phyloP scores from a whole-genome alignment of 495 filamentous ascomycete species.

The Penicillium parvum region DNA sequence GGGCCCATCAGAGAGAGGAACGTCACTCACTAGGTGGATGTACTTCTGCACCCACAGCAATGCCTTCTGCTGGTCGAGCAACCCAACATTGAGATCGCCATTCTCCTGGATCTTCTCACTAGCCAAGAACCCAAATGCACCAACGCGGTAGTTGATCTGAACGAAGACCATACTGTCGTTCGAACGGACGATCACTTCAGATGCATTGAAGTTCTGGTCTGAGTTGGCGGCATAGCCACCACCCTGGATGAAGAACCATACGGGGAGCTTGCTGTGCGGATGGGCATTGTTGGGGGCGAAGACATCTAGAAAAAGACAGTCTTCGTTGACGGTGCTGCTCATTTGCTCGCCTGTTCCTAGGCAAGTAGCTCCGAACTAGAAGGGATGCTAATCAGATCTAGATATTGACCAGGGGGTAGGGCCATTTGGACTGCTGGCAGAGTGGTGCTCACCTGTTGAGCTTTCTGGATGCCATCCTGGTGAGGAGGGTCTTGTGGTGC shows the following conservation, averaged over 20 bases:
- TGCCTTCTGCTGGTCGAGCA: slow-evolving; percentile 59
- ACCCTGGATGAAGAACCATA: slow-evolving; percentile 66
- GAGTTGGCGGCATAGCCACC: slow-evolving; percentile 57
- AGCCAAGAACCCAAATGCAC: slow-evolving; percentile 63
- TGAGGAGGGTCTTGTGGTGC: too few relatives aligned
- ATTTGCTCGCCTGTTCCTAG: not conserved
- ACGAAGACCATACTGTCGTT: slow-evolving; percentile 52
- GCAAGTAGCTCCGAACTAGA: not conserved
- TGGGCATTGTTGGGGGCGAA: not conserved
- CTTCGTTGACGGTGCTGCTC: not conserved
- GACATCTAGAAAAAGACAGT: slow-evolving; percentile 1
- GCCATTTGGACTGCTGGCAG: too few relatives aligned
- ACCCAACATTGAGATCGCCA: slow-evolving; percentile 51
- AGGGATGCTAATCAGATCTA: too few relatives aligned
- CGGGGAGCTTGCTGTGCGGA: slow-evolving; percentile 37
- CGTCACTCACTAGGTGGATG: slow-evolving; percentile 31
- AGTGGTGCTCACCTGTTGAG: too few relatives aligned
- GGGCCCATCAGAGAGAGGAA: too few relatives aligned
- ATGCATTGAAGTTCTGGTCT: slow-evolving; percentile 59
- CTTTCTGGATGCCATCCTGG: too few relatives aligned
- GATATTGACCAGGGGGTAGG: too few relatives aligned
- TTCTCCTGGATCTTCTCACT: slow-evolving; percentile 47
- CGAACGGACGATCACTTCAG: slow-evolving; percentile 46
- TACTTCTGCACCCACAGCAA: slow-evolving; percentile 59
- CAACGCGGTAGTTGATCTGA: slow-evolving; percentile 68